Evolutionary conservation across 352 stramenopile genomes (phyloP).

Genomic region (Hyaloperonospora brassicae): DNA sequence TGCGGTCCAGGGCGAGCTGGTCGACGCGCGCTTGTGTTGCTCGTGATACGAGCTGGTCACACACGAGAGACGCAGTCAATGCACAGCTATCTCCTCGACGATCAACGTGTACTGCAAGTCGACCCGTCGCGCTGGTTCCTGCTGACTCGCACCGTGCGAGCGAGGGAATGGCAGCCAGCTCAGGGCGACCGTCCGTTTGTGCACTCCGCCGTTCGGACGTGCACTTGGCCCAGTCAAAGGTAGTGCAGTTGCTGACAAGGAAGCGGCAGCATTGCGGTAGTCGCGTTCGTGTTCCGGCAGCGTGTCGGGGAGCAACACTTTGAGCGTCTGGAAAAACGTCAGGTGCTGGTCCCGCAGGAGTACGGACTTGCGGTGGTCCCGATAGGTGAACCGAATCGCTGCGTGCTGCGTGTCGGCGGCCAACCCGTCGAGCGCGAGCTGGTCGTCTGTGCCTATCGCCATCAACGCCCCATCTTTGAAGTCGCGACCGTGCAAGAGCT

Average conservation of each 20-base stretch:
- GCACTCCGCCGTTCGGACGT: slow-evolving; percentile 35
- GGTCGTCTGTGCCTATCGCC: slow-evolving; percentile 28
- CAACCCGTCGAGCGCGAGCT: slow-evolving; percentile 26
- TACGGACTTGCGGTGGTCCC: slow-evolving; percentile 42
- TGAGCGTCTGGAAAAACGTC: slow-evolving; percentile 59
- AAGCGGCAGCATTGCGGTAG: slow-evolving; percentile 10
- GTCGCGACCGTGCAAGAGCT: slow-evolving; percentile 44
- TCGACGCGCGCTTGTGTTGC: slow-evolving; percentile 20
- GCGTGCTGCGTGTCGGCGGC: slow-evolving; percentile 41
- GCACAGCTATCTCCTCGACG: slow-evolving; percentile 44
- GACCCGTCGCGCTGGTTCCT: slow-evolving; percentile 24
- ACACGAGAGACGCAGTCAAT: slow-evolving; percentile 45
- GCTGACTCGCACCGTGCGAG: slow-evolving; percentile 23
- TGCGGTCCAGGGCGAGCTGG: slow-evolving; percentile 24
- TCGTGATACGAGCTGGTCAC: slow-evolving; percentile 53
- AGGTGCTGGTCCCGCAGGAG: slow-evolving; percentile 44
- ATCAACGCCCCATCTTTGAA: slow-evolving; percentile 49
- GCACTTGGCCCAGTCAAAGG: slow-evolving; percentile 21
- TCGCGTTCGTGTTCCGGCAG: slow-evolving; percentile 9
- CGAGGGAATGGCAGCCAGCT: slow-evolving; percentile 48
- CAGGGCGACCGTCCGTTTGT: slow-evolving; percentile 53
- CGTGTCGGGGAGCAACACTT: slow-evolving; percentile 43
- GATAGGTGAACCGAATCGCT: slow-evolving; percentile 54
- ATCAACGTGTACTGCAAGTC: slow-evolving; percentile 60
- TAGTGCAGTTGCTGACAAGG: slow-evolving; percentile 12